Conservation (phyloP, 805 yeast genomes). For the Yamadazyma nakazawae region DNA sequence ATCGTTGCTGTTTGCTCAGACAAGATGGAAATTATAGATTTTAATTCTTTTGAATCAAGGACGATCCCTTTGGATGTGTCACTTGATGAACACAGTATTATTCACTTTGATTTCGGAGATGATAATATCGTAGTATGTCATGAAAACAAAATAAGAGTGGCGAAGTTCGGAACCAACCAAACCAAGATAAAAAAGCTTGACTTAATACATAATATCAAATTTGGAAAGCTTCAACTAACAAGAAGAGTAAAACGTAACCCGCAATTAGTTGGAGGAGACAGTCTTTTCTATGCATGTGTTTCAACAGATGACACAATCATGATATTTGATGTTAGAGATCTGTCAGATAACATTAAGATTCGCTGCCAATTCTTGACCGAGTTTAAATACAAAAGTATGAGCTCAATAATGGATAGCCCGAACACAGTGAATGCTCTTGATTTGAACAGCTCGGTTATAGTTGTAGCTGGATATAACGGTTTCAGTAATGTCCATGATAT, state of each 20-base stretch:
- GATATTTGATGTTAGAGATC: slow-evolving; percentile 41
- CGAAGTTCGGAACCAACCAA: slow-evolving; percentile 17
- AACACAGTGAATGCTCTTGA: slow-evolving; percentile 24
- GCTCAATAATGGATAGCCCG: slow-evolving; percentile 10
- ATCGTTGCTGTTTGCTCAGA: slow-evolving; percentile 21
- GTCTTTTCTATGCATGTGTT: slow-evolving; percentile 35
- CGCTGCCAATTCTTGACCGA: slow-evolving; percentile 20
- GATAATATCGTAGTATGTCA: slow-evolving; percentile 24
- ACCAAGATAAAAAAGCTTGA: neutral
- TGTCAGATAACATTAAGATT: slow-evolving; percentile 14
- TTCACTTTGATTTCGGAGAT: slow-evolving; percentile 35
- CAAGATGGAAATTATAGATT: slow-evolving; percentile 19
- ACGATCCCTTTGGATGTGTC: slow-evolving; percentile 3
- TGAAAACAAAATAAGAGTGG: slow-evolving; percentile 19
- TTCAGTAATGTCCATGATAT: slow-evolving; percentile 40
- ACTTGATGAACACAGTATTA: slow-evolving; percentile 6
- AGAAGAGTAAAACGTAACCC: slow-evolving; percentile 15
- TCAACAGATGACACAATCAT: slow-evolving; percentile 40
- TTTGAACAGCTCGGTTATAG: slow-evolving; percentile 30
- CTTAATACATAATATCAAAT: slow-evolving; percentile 8
- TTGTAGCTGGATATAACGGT: slow-evolving; percentile 45
- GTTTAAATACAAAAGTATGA: slow-evolving; percentile 16
- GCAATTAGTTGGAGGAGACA: slow-evolving; percentile 38
- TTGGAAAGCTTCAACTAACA: slow-evolving; percentile 12
- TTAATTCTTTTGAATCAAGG: slow-evolving; percentile 9